A percentile compares a stretch with the other conserved stretches of the same genome.
phyloP scores from a whole-genome alignment of 805 yeast species.

The Yarrowia sp. region DNA sequence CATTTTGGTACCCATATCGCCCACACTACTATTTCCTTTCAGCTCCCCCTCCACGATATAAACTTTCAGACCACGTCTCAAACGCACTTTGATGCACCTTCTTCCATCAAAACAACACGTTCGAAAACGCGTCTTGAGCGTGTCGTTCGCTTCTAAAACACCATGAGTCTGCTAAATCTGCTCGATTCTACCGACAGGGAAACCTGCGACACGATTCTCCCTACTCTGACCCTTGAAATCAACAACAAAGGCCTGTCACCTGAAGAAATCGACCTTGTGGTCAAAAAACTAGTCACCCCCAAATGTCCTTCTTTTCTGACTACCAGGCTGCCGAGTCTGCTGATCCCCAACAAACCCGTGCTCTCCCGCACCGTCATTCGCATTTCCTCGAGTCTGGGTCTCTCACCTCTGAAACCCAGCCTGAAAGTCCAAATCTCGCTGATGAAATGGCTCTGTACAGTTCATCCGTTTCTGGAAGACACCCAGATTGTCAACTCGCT shows the following conservation, averaged over 20 bases:
- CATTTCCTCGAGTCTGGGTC: conserved; percentile 1
- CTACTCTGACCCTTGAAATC: not conserved
- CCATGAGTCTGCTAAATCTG: not conserved
- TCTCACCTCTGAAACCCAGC: not conserved
- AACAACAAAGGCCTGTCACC: not conserved
- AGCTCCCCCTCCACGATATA: not conserved
- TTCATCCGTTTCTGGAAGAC: conserved; percentile 25
- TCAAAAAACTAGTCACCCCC: not conserved
- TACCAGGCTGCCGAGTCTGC: not conserved
- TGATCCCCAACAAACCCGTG: conserved; percentile 26
- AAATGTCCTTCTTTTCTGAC: not conserved
- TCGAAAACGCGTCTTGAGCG: not conserved
- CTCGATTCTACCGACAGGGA: not conserved
- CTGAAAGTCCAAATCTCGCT: conserved; percentile 6
- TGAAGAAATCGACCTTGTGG: not conserved
- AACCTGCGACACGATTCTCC: not conserved
- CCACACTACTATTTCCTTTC: too few species aligned
- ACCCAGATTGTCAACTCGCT: conserved; percentile 18
- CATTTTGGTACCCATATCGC: not conserved
- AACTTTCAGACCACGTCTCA: not conserved
- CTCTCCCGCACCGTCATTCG: conserved; percentile 5
- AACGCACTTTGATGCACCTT: not conserved
- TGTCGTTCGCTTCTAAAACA: not conserved
- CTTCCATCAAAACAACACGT: not conserved
- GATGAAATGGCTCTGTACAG: conserved; percentile 28